Percentiles rank a stretch among this genome's conserved stretches.
Evolutionary conservation across 495 filamentous ascomycete genomes (phyloP).

Genomic region (Jackrogersella minutella): DNA sequence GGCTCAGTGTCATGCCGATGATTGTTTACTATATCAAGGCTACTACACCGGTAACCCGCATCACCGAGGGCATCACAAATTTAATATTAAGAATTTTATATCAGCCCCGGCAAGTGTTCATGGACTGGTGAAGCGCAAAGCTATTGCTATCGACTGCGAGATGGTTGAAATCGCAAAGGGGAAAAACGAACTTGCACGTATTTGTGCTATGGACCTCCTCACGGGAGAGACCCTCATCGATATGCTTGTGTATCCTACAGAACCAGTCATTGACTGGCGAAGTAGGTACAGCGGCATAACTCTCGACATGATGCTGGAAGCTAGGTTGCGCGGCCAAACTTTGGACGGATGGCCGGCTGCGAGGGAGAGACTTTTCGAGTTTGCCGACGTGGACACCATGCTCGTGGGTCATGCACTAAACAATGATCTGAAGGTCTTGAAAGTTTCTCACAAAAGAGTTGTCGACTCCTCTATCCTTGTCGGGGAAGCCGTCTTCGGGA

Average conservation of each 20-base stretch:
- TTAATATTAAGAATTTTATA: neutral
- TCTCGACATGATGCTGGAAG: constrained; percentile 1
- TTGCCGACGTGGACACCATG: constrained; percentile 49
- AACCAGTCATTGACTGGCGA: constrained; percentile 51
- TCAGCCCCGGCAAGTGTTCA: neutral
- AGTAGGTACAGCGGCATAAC: constrained; percentile 52
- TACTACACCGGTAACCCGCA: constrained; percentile 12
- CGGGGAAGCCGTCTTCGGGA: constrained; percentile 36
- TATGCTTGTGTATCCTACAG: constrained; percentile 50
- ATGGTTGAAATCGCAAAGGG: constrained; percentile 49
- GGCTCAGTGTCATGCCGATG: constrained; percentile 6
- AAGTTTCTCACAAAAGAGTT: constrained; percentile 39
- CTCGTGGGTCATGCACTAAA: constrained; percentile 42
- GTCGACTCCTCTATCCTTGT: constrained; percentile 46
- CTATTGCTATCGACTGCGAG: constrained; percentile 61
- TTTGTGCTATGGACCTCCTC: constrained; percentile 57
- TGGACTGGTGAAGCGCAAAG: constrained; percentile 16
- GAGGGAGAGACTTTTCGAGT: constrained; percentile 44
- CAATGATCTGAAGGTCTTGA: constrained; percentile 41
- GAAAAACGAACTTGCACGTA: constrained; percentile 51
- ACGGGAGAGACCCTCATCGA: constrained; percentile 54
- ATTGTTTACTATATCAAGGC: neutral
- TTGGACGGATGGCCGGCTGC: constrained; percentile 47
- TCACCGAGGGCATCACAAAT: neutral
- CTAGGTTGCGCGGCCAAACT: neutral